Percentiles rank a stretch among this genome's conserved stretches.
Conservation (phyloP, 148 eudicot genomes). For the Tetragonia tetragonoides region DNA sequence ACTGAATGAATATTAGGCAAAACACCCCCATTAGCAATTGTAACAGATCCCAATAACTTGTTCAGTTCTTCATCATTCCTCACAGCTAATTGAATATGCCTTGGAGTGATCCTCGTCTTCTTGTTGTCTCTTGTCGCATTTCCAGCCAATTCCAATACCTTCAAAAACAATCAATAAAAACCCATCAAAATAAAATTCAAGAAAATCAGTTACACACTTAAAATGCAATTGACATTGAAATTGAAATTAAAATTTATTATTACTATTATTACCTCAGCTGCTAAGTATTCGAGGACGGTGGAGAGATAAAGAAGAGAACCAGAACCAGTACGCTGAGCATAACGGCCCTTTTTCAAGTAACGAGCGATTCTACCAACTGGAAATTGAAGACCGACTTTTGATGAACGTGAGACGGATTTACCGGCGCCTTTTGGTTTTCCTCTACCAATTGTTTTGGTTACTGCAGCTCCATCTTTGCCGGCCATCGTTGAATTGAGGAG, state of each 20-base stretch:
- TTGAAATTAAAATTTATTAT: too few species aligned
- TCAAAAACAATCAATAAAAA: background rate
- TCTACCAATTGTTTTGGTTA: background rate
- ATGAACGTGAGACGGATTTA: conserved; percentile 61
- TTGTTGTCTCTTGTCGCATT: conserved; percentile 51
- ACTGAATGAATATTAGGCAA: conserved; percentile 39
- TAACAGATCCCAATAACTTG: conserved; percentile 44
- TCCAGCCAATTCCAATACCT: conserved; percentile 47
- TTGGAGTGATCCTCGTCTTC: conserved; percentile 43
- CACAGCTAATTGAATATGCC: conserved; percentile 48
- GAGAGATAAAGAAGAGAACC: conserved; percentile 32
- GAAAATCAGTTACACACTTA: too few species aligned
- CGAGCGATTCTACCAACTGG: conserved; percentile 24
- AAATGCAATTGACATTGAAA: too few species aligned
- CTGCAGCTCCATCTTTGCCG: conserved; percentile 16
- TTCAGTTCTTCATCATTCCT: conserved; percentile 47
- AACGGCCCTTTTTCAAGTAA: conserved; percentile 27
- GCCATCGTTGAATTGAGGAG: background rate
- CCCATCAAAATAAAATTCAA: background rate
- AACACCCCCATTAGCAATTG: conserved; percentile 44
- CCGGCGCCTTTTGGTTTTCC: conserved; percentile 18
- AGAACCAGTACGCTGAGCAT: conserved; percentile 30
- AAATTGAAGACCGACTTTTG: conserved; percentile 49
- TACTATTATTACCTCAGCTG: conserved; percentile 21
- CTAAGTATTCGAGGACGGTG: conserved; percentile 27